Evolutionary conservation across 768 basidiomycete genomes (phyloP).

Genomic region (Pilatotrama ljubarskyi): DNA sequence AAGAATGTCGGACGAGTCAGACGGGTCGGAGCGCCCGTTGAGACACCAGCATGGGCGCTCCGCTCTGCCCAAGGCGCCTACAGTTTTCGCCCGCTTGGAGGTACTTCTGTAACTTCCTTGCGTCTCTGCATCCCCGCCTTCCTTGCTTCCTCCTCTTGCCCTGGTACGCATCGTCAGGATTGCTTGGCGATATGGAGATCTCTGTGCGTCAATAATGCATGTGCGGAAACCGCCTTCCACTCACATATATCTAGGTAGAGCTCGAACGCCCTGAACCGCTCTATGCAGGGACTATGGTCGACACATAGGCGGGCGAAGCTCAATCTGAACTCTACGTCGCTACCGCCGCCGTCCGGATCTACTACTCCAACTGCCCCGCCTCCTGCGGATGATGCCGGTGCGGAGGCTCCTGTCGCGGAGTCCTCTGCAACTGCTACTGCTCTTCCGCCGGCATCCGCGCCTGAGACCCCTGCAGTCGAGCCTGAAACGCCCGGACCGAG

Average conservation of each 20-base stretch:
- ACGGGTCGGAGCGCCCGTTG: no score
- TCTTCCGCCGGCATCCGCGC: not conserved
- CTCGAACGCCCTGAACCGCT: constrained; percentile 72
- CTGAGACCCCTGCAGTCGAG: not conserved
- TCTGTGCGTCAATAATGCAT: constrained; percentile 16
- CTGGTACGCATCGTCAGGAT: no score
- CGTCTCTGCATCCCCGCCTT: no score
- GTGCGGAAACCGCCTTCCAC: not conserved
- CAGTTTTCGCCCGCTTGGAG: no score
- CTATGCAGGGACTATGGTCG: constrained; percentile 81
- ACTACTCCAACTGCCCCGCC: constrained; percentile 23
- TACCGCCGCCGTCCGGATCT: constrained; percentile 25
- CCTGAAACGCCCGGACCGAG: constrained; percentile 8
- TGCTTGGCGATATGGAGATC: constrained; percentile 20
- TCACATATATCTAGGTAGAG: constrained; percentile 54
- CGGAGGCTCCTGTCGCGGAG: not conserved
- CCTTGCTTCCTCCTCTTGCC: no score
- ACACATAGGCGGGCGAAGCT: constrained; percentile 62
- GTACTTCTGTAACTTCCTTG: no score
- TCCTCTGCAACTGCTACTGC: not conserved
- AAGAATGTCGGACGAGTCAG: no score
- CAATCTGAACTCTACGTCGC: constrained; percentile 55
- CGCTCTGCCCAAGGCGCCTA: no score
- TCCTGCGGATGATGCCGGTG: constrained; percentile 26
- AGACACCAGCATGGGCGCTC: no score